A percentile compares a stretch with the other conserved stretches of the same genome.
These are phyloP conservation scores for Antrodiella citrinella DNA, from an alignment of 768 basidiomycete species.

Conservation along the genomic window DNA sequence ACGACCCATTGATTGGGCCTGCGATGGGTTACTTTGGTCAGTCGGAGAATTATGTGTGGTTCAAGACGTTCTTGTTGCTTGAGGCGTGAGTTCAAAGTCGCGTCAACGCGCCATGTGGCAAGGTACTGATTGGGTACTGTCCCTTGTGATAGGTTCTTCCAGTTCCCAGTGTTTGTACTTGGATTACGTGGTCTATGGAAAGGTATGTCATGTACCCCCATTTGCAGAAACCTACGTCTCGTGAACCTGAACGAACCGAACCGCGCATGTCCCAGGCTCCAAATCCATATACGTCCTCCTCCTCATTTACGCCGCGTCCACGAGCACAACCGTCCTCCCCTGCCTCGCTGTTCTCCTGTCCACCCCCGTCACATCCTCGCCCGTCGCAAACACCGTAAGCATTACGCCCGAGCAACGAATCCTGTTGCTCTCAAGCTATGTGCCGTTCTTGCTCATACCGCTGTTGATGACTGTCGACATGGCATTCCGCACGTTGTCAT, in stretches of 20 bases:
- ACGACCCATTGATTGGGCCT: constrained; percentile 60
- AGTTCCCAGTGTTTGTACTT: constrained; percentile 72
- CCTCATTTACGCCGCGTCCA: constrained; percentile 68
- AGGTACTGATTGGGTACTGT: not conserved
- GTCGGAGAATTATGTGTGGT: constrained; percentile 40
- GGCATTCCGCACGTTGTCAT: constrained; percentile 27
- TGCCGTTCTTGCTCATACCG: constrained; percentile 71
- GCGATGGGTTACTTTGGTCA: constrained; percentile 34
- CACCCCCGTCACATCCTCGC: constrained; percentile 34
- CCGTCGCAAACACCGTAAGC: constrained; percentile 26
- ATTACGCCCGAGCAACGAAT: constrained; percentile 44
- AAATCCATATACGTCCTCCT: constrained; percentile 53
- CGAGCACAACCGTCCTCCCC: constrained; percentile 69
- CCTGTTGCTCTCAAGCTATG: constrained; percentile 58
- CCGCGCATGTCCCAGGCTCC: constrained; percentile 29
- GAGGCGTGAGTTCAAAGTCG: constrained; percentile 54
- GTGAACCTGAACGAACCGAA: not conserved
- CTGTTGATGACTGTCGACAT: constrained; percentile 70
- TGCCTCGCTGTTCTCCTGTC: constrained; percentile 56
- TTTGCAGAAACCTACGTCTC: no score
- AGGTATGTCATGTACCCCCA: constrained; percentile 26
- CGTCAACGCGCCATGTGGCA: not conserved
- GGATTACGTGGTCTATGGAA: constrained; percentile 53
- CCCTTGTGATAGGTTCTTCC: constrained; percentile 41
- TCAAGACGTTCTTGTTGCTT: constrained; percentile 53